These are phyloP conservation scores for Psilocybe cubensis DNA, from an alignment of 768 basidiomycete species.

Conservation along the genomic window DNA sequence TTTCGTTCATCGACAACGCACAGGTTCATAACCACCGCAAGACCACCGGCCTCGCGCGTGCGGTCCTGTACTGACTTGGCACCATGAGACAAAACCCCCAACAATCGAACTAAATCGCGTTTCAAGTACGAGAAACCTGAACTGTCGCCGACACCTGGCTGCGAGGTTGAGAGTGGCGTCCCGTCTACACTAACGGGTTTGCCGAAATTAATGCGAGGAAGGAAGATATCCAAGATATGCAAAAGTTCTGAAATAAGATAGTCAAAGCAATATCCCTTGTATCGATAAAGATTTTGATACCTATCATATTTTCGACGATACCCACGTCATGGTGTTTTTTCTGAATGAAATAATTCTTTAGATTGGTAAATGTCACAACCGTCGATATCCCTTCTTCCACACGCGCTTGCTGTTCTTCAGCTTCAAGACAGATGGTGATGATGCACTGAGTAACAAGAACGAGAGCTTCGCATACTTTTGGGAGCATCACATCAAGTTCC, in stretches of 20 bases:
- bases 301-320: constrained; percentile 59
- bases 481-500: constrained; percentile 70
- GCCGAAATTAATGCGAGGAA: constrained; percentile 85
- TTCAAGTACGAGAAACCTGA: constrained; percentile 85
- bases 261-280: too few species aligned
- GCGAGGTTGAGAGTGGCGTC: constrained; percentile 27
- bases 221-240: constrained; percentile 74
- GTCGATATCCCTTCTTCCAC: constrained; percentile 20
- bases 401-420: constrained; percentile 37
- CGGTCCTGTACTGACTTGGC: constrained; percentile 74
- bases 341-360: constrained; percentile 48
- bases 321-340: constrained; percentile 45
- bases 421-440: constrained; percentile 61
- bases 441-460: constrained; percentile 81
- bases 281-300: constrained; percentile 34
- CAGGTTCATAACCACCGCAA: constrained; percentile 83
- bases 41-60: constrained; percentile 69
- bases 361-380: constrained; percentile 26
- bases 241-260: constrained; percentile 58
- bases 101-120: constrained; percentile 84
- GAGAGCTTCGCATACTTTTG: constrained; percentile 80
- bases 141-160: constrained; percentile 36
- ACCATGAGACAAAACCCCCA: constrained; percentile 77
- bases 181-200: constrained; percentile 49
- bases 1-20: constrained; percentile 91